Percentiles rank a stretch among this genome's conserved stretches.
phyloP scores from a whole-genome alignment of 2,329 filamentous ascomycete genomes.

The Catunica adiposa region DNA sequence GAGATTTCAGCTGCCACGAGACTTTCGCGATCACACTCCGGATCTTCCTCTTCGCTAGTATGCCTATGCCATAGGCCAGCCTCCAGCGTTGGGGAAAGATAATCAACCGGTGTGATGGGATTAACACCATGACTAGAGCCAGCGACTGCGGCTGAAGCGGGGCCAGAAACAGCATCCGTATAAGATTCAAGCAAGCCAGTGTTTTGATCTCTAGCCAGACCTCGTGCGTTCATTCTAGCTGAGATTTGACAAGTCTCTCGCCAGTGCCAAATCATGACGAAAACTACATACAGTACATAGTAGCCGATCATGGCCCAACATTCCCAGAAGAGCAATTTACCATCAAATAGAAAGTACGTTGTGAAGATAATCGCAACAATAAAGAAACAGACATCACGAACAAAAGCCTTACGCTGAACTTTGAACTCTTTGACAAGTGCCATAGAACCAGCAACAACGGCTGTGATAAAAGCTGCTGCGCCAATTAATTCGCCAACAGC shows the following conservation, averaged over 20 bases:
- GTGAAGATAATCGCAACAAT: conserved; percentile 73
- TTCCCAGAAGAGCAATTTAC: conserved; percentile 72
- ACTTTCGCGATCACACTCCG: conserved; percentile 39
- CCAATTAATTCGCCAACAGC: conserved; percentile 90
- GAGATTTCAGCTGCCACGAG: conserved; percentile 68
- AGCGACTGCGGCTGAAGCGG: not conserved
- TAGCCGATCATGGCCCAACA: conserved; percentile 79
- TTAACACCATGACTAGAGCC: not conserved
- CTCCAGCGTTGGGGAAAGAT: conserved; percentile 24
- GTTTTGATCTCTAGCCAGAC: conserved; percentile 16
- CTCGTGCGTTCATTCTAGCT: conserved; percentile 2
- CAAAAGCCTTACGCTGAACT: conserved; percentile 75
- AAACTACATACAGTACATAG: conserved; percentile 74
- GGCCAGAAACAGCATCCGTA: conserved; percentile 31
- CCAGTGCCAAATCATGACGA: conserved; percentile 90
- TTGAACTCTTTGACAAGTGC: conserved; percentile 88
- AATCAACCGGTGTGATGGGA: conserved; percentile 4
- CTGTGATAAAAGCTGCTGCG: conserved; percentile 88
- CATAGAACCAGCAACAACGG: conserved; percentile 94
- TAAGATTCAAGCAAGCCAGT: conserved; percentile 34
- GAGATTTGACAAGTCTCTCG: conserved; percentile 7
- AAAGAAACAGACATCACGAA: conserved; percentile 86
- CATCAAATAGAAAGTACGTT: conserved; percentile 75
- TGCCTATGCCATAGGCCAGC: conserved; percentile 20
- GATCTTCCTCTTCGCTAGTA: conserved; percentile 25